Evolutionary conservation across 2,329 filamentous ascomycete genomes (phyloP).

Genomic region (Botrytis pseudocinerea): DNA sequence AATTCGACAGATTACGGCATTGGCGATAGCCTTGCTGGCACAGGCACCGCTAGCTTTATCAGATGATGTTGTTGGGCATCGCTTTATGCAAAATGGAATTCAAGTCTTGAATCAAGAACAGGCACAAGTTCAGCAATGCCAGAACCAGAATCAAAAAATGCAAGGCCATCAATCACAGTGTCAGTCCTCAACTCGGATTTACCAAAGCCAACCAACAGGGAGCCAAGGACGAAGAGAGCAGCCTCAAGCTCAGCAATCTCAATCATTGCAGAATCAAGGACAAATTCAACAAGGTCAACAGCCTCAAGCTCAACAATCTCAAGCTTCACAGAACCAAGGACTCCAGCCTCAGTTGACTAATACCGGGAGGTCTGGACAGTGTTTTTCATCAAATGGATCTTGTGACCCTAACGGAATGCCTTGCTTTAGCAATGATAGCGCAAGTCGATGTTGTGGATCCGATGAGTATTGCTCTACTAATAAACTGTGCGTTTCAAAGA

Average conservation of each 20-base stretch:
- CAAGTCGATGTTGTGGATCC: slow-evolving; percentile 28
- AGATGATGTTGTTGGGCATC: neutral
- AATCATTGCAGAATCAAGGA: neutral
- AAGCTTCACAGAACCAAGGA: neutral
- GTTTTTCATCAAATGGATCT: slow-evolving; percentile 27
- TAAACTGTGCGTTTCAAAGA: slow-evolving; percentile 28
- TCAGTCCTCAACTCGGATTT: neutral
- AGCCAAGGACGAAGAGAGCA: neutral
- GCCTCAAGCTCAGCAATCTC: neutral
- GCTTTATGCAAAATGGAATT: neutral
- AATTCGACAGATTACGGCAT: slow-evolving; percentile 15
- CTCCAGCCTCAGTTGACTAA: neutral
- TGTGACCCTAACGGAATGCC: slow-evolving; percentile 25
- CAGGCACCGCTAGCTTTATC: neutral
- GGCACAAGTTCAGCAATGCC: neutral
- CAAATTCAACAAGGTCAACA: neutral
- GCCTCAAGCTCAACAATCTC: neutral
- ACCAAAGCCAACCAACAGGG: neutral
- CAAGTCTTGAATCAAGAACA: neutral
- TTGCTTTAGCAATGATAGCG: slow-evolving; percentile 24
- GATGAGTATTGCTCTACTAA: slow-evolving; percentile 29
- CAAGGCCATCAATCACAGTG: neutral
- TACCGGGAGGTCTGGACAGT: slow-evolving; percentile 1
- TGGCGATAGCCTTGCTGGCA: slow-evolving; percentile 23
- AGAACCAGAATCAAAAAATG: neutral